Conservation (phyloP, 2,329 filamentous ascomycete species). For the Proliferodiscus dingleyae region DNA sequence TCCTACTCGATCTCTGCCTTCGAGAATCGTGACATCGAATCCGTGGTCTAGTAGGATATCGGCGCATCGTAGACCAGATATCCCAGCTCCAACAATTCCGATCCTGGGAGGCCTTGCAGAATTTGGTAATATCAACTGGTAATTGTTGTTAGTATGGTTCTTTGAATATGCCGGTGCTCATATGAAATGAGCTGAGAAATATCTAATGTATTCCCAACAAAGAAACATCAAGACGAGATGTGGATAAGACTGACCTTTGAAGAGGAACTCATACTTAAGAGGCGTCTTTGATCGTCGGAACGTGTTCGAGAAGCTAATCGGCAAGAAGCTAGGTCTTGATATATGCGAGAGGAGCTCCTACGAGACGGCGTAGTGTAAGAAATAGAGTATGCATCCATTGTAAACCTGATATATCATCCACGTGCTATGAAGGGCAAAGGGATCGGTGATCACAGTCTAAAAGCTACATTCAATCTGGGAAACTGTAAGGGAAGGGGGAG, state of each 20-base stretch:
- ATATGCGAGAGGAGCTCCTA: slow-evolving; percentile 20
- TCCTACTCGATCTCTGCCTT: slow-evolving; percentile 50
- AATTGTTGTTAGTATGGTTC: neutral
- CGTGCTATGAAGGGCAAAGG: neutral
- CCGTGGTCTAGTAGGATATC: slow-evolving; percentile 49
- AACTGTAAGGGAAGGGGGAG: neutral
- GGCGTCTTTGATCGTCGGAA: slow-evolving; percentile 7
- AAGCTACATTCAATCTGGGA: neutral
- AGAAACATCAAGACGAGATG: too few species aligned
- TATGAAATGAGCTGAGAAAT: too few species aligned
- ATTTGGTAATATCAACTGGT: slow-evolving; percentile 2
- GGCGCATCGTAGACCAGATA: slow-evolving; percentile 52
- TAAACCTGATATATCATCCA: too few species aligned
- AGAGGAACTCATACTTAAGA: slow-evolving; percentile 11
- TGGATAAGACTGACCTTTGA: slow-evolving; percentile 10
- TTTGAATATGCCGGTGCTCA: too few species aligned
- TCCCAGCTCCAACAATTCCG: slow-evolving; percentile 50
- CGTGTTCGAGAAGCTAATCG: slow-evolving; percentile 5
- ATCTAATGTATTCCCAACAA: too few species aligned
- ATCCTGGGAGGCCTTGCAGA: slow-evolving; percentile 11
- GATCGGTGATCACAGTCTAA: neutral
- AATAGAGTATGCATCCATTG: slow-evolving; percentile 19
- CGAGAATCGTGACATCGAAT: slow-evolving; percentile 51
- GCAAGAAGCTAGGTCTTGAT: slow-evolving; percentile 23
- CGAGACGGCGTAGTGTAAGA: slow-evolving; percentile 22